Conservation (phyloP, 805 yeast genomes). For the Metschnikowia lunata region DNA sequence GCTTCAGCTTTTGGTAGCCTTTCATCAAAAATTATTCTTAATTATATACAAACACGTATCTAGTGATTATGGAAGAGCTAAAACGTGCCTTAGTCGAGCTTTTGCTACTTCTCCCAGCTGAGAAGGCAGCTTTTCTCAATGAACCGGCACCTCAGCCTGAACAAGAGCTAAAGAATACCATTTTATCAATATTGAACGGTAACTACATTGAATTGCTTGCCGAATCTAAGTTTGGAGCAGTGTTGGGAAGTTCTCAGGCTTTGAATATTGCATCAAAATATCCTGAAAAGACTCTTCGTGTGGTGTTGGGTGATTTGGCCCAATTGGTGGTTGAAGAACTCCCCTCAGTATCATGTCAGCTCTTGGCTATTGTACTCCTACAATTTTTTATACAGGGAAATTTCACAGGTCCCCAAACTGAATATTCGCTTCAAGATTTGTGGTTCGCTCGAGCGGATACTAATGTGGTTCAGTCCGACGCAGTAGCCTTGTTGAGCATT, state of each 20-base stretch:
- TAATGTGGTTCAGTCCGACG: slow-evolving; percentile 21
- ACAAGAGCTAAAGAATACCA: neutral
- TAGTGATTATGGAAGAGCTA: slow-evolving; percentile 1
- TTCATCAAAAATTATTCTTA: neutral
- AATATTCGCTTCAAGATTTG: slow-evolving; percentile 30
- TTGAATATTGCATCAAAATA: slow-evolving; percentile 16
- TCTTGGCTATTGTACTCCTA: slow-evolving; percentile 55
- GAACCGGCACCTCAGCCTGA: neutral
- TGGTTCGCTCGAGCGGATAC: slow-evolving; percentile 24
- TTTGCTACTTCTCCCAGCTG: slow-evolving; percentile 14
- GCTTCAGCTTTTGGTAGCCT: neutral
- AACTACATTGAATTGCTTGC: slow-evolving; percentile 21
- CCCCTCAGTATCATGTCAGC: slow-evolving; percentile 19
- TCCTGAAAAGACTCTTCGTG: slow-evolving; percentile 20
- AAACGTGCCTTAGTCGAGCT: slow-evolving; percentile 13
- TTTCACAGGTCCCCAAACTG: slow-evolving; percentile 75
- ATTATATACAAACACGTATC: neutral
- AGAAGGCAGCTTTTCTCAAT: neutral
- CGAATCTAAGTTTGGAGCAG: slow-evolving; percentile 18
- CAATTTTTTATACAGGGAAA: slow-evolving; percentile 72
- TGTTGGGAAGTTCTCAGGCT: slow-evolving; percentile 16
- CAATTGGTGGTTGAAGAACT: slow-evolving; percentile 2
- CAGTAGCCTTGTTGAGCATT: slow-evolving; percentile 41
- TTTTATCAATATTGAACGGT: slow-evolving; percentile 19
- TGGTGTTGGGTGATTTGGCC: slow-evolving; percentile 15